These are phyloP conservation scores for Dryas alaskensis DNA, from an alignment of 306 rosid species.

Conservation along the genomic window DNA sequence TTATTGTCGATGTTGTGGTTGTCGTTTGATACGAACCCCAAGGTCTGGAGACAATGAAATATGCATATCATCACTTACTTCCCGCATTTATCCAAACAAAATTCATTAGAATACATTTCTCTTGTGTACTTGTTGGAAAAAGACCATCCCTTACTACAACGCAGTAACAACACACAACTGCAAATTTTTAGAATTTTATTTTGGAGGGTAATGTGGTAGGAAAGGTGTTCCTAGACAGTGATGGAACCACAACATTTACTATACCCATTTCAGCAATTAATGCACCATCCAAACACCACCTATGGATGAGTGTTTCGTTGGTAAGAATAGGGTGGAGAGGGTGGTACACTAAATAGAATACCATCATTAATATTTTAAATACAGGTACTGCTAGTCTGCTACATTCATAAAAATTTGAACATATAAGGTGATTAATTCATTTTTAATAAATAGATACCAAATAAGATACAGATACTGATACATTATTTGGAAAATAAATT, in stretches of 20 bases:
- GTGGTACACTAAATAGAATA: not conserved
- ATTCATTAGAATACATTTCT: conserved; percentile 28
- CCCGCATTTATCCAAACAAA: conserved; percentile 26
- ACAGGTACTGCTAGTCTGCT: too few relatives aligned
- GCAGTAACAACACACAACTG: conserved; percentile 30
- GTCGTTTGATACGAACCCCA: conserved; percentile 27
- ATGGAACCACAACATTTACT: conserved; percentile 31
- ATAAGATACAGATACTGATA: too few relatives aligned
- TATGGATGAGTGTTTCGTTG: conserved; percentile 32
- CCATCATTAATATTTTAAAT: not conserved
- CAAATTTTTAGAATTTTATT: not conserved
- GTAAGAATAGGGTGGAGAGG: not conserved
- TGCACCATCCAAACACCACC: conserved; percentile 42
- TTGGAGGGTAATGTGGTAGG: not conserved
- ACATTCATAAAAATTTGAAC: too few relatives aligned
- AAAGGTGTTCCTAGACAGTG: conserved; percentile 20
- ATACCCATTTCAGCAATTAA: conserved; percentile 38
- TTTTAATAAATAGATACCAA: too few relatives aligned
- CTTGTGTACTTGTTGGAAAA: conserved; percentile 44
- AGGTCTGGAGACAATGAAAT: conserved; percentile 11
- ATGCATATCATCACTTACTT: conserved; percentile 21
- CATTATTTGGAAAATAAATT: too few relatives aligned
- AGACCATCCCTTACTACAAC: conserved; percentile 27
- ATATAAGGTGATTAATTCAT: too few relatives aligned
- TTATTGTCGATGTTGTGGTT: conserved; percentile 1